Evolutionary conservation across 2,329 filamentous ascomycete species (phyloP), one percentile per base, ranked within the genome.

Genomic region (Dactylonectria estremocensis): DNA sequence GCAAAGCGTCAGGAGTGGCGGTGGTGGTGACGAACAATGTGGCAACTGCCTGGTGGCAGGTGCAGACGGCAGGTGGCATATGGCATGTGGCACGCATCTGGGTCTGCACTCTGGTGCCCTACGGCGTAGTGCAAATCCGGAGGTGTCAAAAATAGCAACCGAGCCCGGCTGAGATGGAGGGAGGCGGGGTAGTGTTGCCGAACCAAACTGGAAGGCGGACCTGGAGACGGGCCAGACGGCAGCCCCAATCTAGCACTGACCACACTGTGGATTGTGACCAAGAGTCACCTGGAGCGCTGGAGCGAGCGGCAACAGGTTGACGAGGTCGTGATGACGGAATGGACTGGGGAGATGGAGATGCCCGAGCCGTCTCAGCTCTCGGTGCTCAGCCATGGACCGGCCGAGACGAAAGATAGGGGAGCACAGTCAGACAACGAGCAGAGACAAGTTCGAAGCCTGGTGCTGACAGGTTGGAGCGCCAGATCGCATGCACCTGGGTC

Each of bases 111-210:
- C 45, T 49, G 56, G 31, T 49, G 48, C 10, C 4, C 24, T 28
- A 28, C 24, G 4, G 24, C 24, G 43, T 46, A 35, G 31, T 37
- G 60, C 53, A 63, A 72, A 75, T 70, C 64, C 66, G 54, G 50
- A 50, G 40, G 22, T 28, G 59, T 48, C 54, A 69, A 70, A 61
- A 64, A 63, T 69, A 68, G 65, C 59, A 68, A 66, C 64, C 68
- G 59, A 64, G 61, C 37, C 31, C 37, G 53, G 49, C 56, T 49
- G 37, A 70, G 62, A 61, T 57, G 65, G 53, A 62, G 58, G 55
- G 57, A 40, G 62, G 66, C 69, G 69, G 69, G 73, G 69, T 73
- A 75, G 48, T 40, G 70, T 37, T 55, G 66, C 64, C 16, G 66
- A 70, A 70, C 70, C 48, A 66, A 53, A 67, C 70, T 61, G 67